These are phyloP conservation scores for Corynespora cassiicola DNA, from an alignment of 2,329 filamentous ascomycete species.

Conservation along the genomic window DNA sequence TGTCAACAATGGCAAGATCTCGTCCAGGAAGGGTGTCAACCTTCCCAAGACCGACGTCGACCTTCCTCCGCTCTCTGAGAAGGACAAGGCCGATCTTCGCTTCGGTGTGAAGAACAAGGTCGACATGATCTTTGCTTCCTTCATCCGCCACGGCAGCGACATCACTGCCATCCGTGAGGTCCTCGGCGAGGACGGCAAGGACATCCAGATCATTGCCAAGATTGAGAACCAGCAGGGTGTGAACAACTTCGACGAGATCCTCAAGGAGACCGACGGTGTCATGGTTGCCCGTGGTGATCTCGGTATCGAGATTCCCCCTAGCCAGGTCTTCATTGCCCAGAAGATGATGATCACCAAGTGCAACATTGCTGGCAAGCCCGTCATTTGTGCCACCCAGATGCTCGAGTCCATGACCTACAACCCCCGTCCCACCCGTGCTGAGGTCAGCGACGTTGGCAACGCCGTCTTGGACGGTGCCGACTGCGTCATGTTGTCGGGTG, in stretches of 20 bases:
- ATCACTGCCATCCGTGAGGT: conserved; percentile 92
- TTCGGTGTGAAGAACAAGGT: conserved; percentile 99
- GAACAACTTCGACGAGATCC: conserved; percentile 99
- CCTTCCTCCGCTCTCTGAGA: conserved; percentile 94
- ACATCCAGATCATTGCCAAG: conserved; percentile 99
- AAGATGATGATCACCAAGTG: conserved; percentile 99
- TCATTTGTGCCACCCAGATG: conserved; percentile 99
- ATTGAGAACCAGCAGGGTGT: conserved; percentile 99
- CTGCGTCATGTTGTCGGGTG: conserved; percentile 99
- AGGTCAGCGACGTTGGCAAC: conserved; percentile 98
- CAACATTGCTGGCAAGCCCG: conserved; percentile 98
- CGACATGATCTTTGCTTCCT: conserved; percentile 99
- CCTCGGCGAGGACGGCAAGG: conserved; percentile 87
- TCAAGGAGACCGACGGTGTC: conserved; percentile 95
- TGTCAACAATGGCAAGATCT: conserved; percentile 98
- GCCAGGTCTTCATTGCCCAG: conserved; percentile 98
- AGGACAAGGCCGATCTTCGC: conserved; percentile 91
- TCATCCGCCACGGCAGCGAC: conserved; percentile 93
- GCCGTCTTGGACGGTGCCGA: conserved; percentile 97
- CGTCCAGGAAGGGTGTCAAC: conserved; percentile 99
- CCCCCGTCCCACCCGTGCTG: conserved; percentile 94
- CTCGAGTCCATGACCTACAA: conserved; percentile 99
- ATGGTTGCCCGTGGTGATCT: conserved; percentile 99
- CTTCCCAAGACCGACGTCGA: conserved; percentile 98
- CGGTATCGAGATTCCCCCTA: conserved; percentile 97